Percentiles rank a stretch among this genome's conserved stretches.
These are phyloP conservation scores for Cyclocybe aegerita DNA, from an alignment of 768 basidiomycete species.

Conservation along the genomic window DNA sequence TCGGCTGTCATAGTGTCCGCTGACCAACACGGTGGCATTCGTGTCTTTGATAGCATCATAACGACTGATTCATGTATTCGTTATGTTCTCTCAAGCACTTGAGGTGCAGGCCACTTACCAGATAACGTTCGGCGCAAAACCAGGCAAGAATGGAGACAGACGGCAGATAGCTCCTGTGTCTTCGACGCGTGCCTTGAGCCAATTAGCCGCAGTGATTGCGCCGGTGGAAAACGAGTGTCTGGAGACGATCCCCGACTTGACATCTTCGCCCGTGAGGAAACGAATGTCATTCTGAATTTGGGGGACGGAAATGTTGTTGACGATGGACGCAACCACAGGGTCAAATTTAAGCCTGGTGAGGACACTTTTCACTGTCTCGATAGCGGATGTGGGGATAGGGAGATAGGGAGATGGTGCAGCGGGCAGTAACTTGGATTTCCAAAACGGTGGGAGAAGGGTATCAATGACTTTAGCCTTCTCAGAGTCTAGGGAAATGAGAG, in stretches of 20 bases:
- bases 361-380: slow-evolving; percentile 55
- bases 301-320: slow-evolving; percentile 65
- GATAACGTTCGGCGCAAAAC: slow-evolving; percentile 86
- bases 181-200: slow-evolving; percentile 77
- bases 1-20: slow-evolving; percentile 89
- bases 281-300: slow-evolving; percentile 71
- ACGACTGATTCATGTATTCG: slow-evolving; percentile 36
- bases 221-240: slow-evolving; percentile 83
- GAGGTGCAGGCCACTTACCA: slow-evolving; percentile 49
- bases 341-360: slow-evolving; percentile 64
- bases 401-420: slow-evolving; percentile 42
- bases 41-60: slow-evolving; percentile 57
- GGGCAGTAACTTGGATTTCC: slow-evolving; percentile 69
- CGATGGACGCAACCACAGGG: slow-evolving; percentile 63
- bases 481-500: slow-evolving; percentile 48
- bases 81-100: no score
- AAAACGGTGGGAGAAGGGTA: slow-evolving; percentile 65
- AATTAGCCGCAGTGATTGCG: slow-evolving; percentile 61
- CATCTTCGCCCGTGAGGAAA: slow-evolving; percentile 85
- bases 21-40: slow-evolving; percentile 67
- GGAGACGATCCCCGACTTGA: slow-evolving; percentile 66
- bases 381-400: slow-evolving; percentile 56
- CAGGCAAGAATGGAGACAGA: slow-evolving; percentile 61
- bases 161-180: slow-evolving; percentile 73
- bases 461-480: slow-evolving; percentile 49